Conservation (phyloP, 305 asterid genomes). For the Solanum aculeatissimum region DNA sequence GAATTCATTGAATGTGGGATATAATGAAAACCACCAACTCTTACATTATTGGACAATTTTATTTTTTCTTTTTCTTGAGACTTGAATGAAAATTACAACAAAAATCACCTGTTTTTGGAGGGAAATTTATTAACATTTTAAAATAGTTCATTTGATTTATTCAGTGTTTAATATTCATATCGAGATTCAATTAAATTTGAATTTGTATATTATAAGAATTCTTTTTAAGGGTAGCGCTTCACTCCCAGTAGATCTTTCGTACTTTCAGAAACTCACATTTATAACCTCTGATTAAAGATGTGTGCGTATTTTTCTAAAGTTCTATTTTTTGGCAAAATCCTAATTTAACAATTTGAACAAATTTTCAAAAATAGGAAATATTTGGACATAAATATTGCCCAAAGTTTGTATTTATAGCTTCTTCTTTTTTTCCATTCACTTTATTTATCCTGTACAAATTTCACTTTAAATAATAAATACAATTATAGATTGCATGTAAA, state of each 20-base stretch:
- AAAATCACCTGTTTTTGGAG: neutral
- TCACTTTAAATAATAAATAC: too few relatives aligned
- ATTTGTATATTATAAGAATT: neutral
- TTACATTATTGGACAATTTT: neutral
- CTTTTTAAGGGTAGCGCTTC: neutral
- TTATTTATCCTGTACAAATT: neutral
- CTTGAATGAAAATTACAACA: neutral
- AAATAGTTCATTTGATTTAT: neutral
- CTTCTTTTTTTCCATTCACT: neutral
- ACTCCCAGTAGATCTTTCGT: neutral
- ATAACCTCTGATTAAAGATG: neutral
- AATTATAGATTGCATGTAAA: neutral
- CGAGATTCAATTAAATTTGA: too few relatives aligned
- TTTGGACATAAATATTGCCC: neutral
- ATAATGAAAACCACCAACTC: neutral
- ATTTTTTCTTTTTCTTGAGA: neutral
- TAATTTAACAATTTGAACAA: neutral
- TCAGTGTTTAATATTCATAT: too few relatives aligned
- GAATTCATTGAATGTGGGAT: neutral
- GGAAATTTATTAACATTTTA: neutral
- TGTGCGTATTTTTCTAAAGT: neutral
- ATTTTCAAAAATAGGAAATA: neutral
- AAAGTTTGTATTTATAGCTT: neutral
- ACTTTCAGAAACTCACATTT: too few relatives aligned
- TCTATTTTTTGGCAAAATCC: neutral